Conservation (phyloP, 805 yeast species). For the Candida saitoana region DNA sequence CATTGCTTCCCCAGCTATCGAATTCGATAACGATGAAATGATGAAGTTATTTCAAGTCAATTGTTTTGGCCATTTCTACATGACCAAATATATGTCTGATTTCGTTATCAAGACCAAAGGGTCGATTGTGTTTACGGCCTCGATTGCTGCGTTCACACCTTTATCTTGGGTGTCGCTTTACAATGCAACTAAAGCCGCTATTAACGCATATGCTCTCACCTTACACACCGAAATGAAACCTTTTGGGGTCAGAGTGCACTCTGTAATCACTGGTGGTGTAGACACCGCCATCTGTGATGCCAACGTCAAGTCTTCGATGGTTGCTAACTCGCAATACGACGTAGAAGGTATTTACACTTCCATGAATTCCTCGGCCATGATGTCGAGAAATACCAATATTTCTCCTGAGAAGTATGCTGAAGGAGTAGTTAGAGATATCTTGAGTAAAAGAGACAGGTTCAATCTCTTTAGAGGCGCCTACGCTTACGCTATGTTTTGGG, state of each 20-base stretch:
- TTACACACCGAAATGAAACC: constrained; percentile 33
- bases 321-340: constrained; percentile 14
- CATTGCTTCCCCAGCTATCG: constrained; percentile 27
- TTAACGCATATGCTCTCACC: constrained; percentile 30
- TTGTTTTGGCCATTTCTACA: constrained; percentile 34
- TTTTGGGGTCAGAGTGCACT: constrained; percentile 36
- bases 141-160: constrained; percentile 31
- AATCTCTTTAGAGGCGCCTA: constrained; percentile 25
- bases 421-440: constrained; percentile 17
- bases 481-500: constrained; percentile 17
- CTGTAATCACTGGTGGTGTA: constrained; percentile 39
- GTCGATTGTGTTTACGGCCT: constrained; percentile 33
- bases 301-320: constrained; percentile 4
- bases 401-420: constrained; percentile 24
- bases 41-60: constrained; percentile 27
- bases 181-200: constrained; percentile 38
- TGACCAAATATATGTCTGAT: constrained; percentile 31
- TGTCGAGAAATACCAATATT: constrained; percentile 20
- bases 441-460: constrained; percentile 19
- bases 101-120: constrained; percentile 32
- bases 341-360: constrained; percentile 22
- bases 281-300: constrained; percentile 28
- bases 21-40: constrained; percentile 20
- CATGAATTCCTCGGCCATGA: constrained; percentile 13
- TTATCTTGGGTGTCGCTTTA: constrained; percentile 32